Conservation (phyloP, 2,329 filamentous ascomycete species). For the Pseudomassariella vexata region DNA sequence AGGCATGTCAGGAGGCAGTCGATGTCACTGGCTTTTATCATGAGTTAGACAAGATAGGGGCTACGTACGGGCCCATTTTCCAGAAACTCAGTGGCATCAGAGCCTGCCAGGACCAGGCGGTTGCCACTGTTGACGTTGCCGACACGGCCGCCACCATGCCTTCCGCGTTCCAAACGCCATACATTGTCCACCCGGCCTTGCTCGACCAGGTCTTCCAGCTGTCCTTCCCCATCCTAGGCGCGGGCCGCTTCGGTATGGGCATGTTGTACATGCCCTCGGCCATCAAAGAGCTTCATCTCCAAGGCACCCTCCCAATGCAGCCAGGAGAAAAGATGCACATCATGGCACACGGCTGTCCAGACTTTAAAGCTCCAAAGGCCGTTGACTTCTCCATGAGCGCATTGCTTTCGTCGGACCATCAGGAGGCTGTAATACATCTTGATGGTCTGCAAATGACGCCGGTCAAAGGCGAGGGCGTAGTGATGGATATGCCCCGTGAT, state of each 20-base stretch:
- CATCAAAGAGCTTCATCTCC: constrained; percentile 15
- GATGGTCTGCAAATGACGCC: constrained; percentile 14
- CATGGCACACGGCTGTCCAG: constrained; percentile 4
- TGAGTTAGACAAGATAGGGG: constrained; percentile 9
- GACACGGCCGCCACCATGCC: constrained; percentile 42
- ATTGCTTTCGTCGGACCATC: constrained; percentile 5
- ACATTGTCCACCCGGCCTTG: constrained; percentile 39
- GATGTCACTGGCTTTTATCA: constrained; percentile 6
- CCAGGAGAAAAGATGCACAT: constrained; percentile 6
- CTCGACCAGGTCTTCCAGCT: constrained; percentile 39
- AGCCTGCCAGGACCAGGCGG: constrained; percentile 15
- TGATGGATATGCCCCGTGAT: constrained; percentile 23
- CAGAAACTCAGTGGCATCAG: constrained; percentile 7
- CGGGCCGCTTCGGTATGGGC: constrained; percentile 9
- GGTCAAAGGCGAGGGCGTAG: constrained; percentile 4
- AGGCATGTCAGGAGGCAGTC: constrained; percentile 4
- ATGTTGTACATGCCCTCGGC: constrained; percentile 16
- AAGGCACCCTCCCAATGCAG: neutral
- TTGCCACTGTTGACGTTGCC: constrained; percentile 30
- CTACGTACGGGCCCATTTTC: constrained; percentile 10
- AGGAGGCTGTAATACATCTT: constrained; percentile 12
- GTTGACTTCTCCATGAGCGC: constrained; percentile 16
- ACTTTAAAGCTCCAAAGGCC: constrained; percentile 4
- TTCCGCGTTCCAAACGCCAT: constrained; percentile 32
- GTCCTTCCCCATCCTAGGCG: constrained; percentile 30